Base-by-base conservation (phyloP, 2,329 filamentous ascomycete genomes). In the Westerdykella aurantiaca region DNA sequence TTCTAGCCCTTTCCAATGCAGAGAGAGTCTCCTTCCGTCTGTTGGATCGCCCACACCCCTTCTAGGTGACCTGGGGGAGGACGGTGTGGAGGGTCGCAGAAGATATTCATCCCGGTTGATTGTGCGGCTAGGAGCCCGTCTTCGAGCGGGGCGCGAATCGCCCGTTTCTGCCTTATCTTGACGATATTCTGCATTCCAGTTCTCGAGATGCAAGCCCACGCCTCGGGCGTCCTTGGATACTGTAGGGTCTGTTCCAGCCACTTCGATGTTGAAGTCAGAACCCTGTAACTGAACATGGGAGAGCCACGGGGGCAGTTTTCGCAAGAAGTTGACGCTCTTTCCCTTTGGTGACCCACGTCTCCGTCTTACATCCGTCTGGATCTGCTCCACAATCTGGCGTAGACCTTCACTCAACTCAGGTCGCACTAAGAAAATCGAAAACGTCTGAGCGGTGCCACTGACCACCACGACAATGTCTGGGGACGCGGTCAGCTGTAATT, bases 361-460 rank as follows among this genome's bases (percentile, higher is more conserved):
- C 14, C 50, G 50, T 10, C 51, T 66, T 31, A 77, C 53, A 17
- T 63, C 60, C 29, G 58, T 81, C 37, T 84, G 81, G 41, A 96
- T 76, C 60, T 97, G 89, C 34, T 82, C 81, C 12, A 96, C 81
- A 49, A 98, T 96, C 63, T 97, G 88, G 18, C 87, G 86, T 25
- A 98, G 76, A 17, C 93, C 94, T 58, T 94, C 86, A 42, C 85
- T 93, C 46, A 98, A 95, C 61, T 98, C 93, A 5, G 88, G 84
- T 17, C 91, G 83, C 7, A 96, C 83, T 75, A 98, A 84, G 59
- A 89, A 93, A 39, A 95, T 76, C 1, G 88, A 87, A 52, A 94
- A 90, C 0, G 88, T 94, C 60, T 95, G 86, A 2, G 96, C 72
- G 48, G 82, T 88, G 16, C 86, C 89, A 39, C 81, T 85, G 10